Evolutionary conservation across 1,139 yeast genomes (phyloP).

Genomic region (Nakaseomyces glabratus): DNA sequence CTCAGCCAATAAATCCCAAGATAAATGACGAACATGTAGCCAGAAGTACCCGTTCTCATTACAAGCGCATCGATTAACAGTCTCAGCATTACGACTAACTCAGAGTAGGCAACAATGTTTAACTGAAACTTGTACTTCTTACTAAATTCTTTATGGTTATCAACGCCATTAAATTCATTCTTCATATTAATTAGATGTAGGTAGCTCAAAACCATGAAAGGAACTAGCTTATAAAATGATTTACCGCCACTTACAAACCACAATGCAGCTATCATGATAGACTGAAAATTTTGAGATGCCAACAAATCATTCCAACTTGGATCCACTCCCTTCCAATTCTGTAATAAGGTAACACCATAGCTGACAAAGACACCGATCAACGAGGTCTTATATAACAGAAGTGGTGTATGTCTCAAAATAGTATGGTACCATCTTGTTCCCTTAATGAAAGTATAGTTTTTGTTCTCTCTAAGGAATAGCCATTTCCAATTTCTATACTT

Average conservation of each 20-base stretch:
- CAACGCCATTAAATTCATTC: slow-evolving; percentile 35
- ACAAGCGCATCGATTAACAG: slow-evolving; percentile 50
- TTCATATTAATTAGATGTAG: slow-evolving; percentile 46
- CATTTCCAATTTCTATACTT: slow-evolving; percentile 30
- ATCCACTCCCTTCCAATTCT: slow-evolving; percentile 45
- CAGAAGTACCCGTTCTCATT: slow-evolving; percentile 56
- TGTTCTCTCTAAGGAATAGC: slow-evolving; percentile 23
- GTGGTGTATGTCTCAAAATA: slow-evolving; percentile 37
- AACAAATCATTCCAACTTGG: slow-evolving; percentile 52
- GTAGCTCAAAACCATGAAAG: slow-evolving; percentile 47
- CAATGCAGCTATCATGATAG: slow-evolving; percentile 41
- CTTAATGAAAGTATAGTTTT: slow-evolving; percentile 14
- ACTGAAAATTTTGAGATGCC: slow-evolving; percentile 65
- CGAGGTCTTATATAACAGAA: slow-evolving; percentile 42
- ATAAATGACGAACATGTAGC: slow-evolving; percentile 53
- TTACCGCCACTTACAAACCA: slow-evolving; percentile 55
- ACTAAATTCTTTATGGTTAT: slow-evolving; percentile 24
- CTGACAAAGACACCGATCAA: slow-evolving; percentile 51
- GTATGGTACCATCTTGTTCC: slow-evolving; percentile 34
- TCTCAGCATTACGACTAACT: slow-evolving; percentile 44
- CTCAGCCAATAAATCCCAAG: slow-evolving; percentile 61
- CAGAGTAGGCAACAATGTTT: slow-evolving; percentile 51
- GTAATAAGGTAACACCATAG: slow-evolving; percentile 45
- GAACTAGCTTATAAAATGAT: slow-evolving; percentile 57
- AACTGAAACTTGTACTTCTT: slow-evolving; percentile 32